A percentile compares a stretch with the other conserved stretches of the same genome.
These are phyloP conservation scores for Macadamia tetraphylla DNA, from an alignment of 164 flowering plant species.

Conservation along the genomic window DNA sequence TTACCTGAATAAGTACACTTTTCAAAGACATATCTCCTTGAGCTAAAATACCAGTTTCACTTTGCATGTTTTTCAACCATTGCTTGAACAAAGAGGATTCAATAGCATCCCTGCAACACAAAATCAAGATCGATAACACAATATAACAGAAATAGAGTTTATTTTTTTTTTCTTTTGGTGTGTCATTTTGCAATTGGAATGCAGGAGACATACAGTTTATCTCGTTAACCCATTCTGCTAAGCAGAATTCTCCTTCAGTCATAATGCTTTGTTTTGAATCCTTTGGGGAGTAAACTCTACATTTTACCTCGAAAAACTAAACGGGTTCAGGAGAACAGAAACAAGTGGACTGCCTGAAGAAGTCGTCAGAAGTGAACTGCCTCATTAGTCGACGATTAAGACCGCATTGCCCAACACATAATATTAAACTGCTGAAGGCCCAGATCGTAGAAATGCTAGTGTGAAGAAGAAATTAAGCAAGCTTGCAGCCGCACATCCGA, in stretches of 20 bases:
- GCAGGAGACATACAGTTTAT: background rate
- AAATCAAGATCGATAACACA: background rate
- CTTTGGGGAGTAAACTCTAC: background rate
- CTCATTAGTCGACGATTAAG: too few species aligned
- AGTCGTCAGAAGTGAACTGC: background rate
- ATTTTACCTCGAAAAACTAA: background rate
- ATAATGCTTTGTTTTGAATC: background rate
- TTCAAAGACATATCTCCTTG: constrained; percentile 43
- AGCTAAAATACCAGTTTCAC: constrained; percentile 60
- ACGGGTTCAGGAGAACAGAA: background rate
- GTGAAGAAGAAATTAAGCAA: background rate
- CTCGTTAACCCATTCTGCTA: background rate
- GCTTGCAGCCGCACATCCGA: background rate
- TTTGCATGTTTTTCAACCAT: constrained; percentile 74
- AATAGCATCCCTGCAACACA: constrained; percentile 55
- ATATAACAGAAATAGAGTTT: background rate
- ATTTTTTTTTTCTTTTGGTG: background rate
- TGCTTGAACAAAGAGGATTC: constrained; percentile 72
- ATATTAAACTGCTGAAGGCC: too few species aligned
- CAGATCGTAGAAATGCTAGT: background rate
- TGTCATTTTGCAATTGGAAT: background rate
- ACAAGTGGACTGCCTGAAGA: too few species aligned
- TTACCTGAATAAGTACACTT: constrained; percentile 77
- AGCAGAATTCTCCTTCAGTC: background rate
- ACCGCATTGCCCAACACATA: background rate